Percentiles rank a stretch among this genome's conserved stretches.
These are phyloP conservation scores for Trypanosoma rangeli DNA, from an alignment of 208 protist species.

Conservation along the genomic window DNA sequence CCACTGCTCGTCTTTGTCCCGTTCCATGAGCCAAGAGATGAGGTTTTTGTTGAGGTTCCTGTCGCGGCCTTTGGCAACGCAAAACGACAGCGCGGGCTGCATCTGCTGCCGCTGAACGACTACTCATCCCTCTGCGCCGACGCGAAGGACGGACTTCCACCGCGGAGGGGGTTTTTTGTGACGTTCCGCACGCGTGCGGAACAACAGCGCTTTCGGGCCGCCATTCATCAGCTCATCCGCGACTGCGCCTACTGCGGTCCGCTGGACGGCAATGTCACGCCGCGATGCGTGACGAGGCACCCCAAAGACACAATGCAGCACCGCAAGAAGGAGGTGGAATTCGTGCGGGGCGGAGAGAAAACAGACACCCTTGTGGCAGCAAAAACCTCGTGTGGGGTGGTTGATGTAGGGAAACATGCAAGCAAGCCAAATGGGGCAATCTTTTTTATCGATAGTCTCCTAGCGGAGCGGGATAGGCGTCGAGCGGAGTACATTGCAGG, in stretches of 20 bases:
- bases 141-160: conserved; percentile 19
- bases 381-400: neutral
- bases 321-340: neutral
- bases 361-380: neutral
- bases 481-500: conserved; percentile 15
- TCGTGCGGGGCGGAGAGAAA: neutral
- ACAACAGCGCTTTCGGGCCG: conserved; percentile 11
- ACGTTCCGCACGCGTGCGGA: conserved; percentile 11
- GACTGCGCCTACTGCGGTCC: no score
- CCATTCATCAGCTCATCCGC: neutral
- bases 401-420: neutral
- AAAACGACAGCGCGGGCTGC: neutral
- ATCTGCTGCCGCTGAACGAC: conserved; percentile 12
- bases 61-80: conserved; percentile 10
- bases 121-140: conserved; percentile 11
- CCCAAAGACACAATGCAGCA: neutral
- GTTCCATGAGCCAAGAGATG: conserved; percentile 8
- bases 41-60: conserved; percentile 26
- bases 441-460: conserved; percentile 20
- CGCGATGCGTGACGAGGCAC: neutral
- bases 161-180: conserved; percentile 23
- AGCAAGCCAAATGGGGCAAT: neutral
- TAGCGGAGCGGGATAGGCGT: conserved; percentile 19
- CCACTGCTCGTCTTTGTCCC: conserved; percentile 23
- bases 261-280: neutral